Conservation (phyloP, 371 early-diverging fungal species). For the Actinomucor elegans region DNA sequence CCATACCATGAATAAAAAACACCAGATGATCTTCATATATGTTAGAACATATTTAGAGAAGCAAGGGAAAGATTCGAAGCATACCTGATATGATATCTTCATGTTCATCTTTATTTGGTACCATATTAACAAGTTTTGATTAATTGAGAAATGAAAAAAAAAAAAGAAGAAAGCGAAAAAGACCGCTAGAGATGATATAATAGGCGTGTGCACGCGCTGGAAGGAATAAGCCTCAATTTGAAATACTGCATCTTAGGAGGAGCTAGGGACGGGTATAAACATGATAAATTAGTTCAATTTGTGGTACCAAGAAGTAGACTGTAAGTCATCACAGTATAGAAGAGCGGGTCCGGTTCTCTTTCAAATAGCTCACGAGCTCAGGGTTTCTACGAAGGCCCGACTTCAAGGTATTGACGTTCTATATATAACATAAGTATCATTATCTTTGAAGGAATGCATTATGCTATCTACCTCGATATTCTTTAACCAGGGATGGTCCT, state of each 20-base stretch:
- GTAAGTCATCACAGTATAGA: too few relatives aligned
- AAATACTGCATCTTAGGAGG: too few relatives aligned
- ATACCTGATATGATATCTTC: not conserved
- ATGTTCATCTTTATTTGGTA: not conserved
- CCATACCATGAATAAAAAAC: constrained; percentile 74
- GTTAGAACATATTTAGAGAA: not conserved
- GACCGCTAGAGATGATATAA: too few relatives aligned
- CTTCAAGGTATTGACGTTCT: not conserved
- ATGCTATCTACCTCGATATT: constrained; percentile 14
- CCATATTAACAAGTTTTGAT: not conserved
- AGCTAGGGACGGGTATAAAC: too few relatives aligned
- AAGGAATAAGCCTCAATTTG: too few relatives aligned
- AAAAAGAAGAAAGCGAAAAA: constrained; percentile 5
- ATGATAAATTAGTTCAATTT: too few relatives aligned
- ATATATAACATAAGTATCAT: not conserved
- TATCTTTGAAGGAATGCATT: not conserved
- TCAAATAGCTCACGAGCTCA: too few relatives aligned
- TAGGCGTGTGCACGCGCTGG: too few relatives aligned
- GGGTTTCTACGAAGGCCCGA: not conserved
- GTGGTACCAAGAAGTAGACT: too few relatives aligned
- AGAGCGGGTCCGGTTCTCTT: too few relatives aligned
- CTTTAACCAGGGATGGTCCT: constrained; percentile 25
- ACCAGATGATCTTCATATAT: constrained; percentile 39
- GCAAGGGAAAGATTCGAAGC: too few relatives aligned
- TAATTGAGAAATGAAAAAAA: not conserved